Evolutionary conservation across 805 yeast genomes (phyloP).

Genomic region (Lipomyces spencermartinsiae): DNA sequence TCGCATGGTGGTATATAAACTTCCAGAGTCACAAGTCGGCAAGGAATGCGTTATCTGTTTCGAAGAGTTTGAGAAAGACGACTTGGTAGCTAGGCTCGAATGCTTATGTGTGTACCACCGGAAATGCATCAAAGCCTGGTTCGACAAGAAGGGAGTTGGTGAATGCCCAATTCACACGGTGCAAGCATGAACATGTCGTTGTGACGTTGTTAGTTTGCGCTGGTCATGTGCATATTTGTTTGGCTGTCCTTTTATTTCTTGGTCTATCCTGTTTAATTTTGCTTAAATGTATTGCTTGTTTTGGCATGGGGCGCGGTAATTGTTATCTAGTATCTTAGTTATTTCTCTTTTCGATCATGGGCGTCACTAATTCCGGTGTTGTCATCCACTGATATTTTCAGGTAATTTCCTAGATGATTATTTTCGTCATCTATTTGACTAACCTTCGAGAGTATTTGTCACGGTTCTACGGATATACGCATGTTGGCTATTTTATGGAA

Average conservation of each 20-base stretch:
- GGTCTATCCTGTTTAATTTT: constrained; percentile 1
- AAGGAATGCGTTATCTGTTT: constrained; percentile 93
- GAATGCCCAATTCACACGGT: constrained; percentile 84
- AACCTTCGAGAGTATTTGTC: background rate
- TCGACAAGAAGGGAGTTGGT: constrained; percentile 79
- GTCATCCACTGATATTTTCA: background rate
- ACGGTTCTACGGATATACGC: constrained; percentile 12
- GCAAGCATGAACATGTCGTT: constrained; percentile 42
- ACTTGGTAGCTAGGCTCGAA: constrained; percentile 88
- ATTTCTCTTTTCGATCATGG: constrained; percentile 12
- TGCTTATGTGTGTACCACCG: constrained; percentile 95
- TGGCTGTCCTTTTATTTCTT: background rate
- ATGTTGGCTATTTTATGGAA: constrained; percentile 7
- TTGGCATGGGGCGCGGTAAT: constrained; percentile 6
- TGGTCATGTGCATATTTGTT: constrained; percentile 1
- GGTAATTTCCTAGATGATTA: background rate
- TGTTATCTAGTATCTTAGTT: background rate
- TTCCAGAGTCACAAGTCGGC: constrained; percentile 51
- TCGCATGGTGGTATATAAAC: constrained; percentile 81
- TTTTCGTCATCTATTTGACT: background rate
- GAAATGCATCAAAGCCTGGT: constrained; percentile 90
- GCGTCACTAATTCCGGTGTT: background rate
- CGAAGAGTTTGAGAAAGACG: constrained; percentile 85
- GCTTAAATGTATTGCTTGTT: background rate
- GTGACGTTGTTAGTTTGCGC: background rate